Base-by-base conservation (phyloP, 1,284 basidiomycete genomes). In the Austropuccinia psidii region DNA sequence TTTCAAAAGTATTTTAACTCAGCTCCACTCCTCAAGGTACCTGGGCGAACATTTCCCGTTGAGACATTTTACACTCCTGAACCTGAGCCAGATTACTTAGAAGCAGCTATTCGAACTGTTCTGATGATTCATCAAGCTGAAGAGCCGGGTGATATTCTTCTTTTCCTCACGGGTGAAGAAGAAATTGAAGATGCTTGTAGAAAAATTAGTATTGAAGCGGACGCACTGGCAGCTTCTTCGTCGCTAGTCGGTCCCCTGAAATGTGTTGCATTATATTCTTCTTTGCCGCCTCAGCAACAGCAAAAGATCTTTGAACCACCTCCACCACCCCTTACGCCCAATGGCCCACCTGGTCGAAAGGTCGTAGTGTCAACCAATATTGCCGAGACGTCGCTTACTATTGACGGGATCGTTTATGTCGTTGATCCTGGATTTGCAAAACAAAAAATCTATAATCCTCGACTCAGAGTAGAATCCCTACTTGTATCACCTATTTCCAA, bases 351-450 rank as follows among this genome's bases (percentile, higher is more conserved):
- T 0, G 93, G 94, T 0, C 87, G 95, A 76, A 98, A 98, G 82
- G 87, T 98, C 37, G 91, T 99, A 60, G 84, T 98, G 0, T 92
- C 93, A 15, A 98, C 96, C 41, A 98, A 98, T 82, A 95, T 98
- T 76, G 96, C 96, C 8, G 95, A 98, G 82, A 98, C 96, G 0
- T 96, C 93, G 11, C 83, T 98, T 43, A 99, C 95, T 1, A 98
- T 99, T 75, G 95, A 98, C 78, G 96, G 95, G 29, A 98, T 99
- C 79, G 93, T 98, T 15, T 99, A 98, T 79, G 95, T 98, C 73
- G 93, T 98, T 54, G 95, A 98, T 80, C 93, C 96, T 0, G 95
- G 95, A 0, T 95, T 96, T 84, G 93, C 91, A 78, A 95, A 97
- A 82, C 91, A 97, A 82, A 98, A 94, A 80, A 91, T 97, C 66